These are phyloP conservation scores for Porogramme epimiltina DNA, from an alignment of 1,284 basidiomycete genomes.

Conservation along the genomic window DNA sequence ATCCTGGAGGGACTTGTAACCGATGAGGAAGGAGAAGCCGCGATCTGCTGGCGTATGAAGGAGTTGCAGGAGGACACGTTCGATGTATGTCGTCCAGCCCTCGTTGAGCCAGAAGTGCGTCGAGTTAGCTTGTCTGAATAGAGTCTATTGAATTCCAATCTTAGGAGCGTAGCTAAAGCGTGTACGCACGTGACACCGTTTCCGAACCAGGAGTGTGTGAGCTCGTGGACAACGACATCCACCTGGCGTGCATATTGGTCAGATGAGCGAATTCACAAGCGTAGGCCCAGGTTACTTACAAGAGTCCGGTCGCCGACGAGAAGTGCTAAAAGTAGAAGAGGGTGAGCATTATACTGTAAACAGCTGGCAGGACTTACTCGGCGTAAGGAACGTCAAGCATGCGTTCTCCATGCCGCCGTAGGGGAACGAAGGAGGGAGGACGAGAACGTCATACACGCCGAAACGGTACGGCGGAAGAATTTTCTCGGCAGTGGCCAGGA, in stretches of 20 bases:
- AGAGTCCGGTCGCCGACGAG: constrained; percentile 83
- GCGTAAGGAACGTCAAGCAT: constrained; percentile 87
- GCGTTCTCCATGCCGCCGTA: constrained; percentile 91
- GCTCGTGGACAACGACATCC: constrained; percentile 84
- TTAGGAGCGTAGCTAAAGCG: not conserved
- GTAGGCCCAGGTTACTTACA: constrained; percentile 38
- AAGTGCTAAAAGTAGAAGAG: constrained; percentile 58
- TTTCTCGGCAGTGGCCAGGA: constrained; percentile 76
- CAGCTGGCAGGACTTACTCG: constrained; percentile 50
- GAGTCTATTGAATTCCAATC: not conserved
- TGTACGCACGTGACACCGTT: constrained; percentile 76
- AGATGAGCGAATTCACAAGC: not conserved
- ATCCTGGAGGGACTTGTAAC: constrained; percentile 73
- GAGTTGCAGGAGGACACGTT: constrained; percentile 78
- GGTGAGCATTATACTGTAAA: not conserved
- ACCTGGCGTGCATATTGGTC: constrained; percentile 16
- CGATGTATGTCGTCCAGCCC: constrained; percentile 94
- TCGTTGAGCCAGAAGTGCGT: constrained; percentile 93
- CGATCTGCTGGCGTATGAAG: constrained; percentile 82
- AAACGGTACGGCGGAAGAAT: constrained; percentile 81
- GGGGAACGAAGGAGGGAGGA: constrained; percentile 94
- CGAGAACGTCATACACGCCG: constrained; percentile 88
- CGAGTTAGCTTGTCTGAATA: constrained; percentile 62
- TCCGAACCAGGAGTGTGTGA: constrained; percentile 85
- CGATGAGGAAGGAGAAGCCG: constrained; percentile 68